These are phyloP conservation scores for Hyaloscypha variabilis DNA, from an alignment of 495 filamentous ascomycete genomes.

Conservation along the genomic window DNA sequence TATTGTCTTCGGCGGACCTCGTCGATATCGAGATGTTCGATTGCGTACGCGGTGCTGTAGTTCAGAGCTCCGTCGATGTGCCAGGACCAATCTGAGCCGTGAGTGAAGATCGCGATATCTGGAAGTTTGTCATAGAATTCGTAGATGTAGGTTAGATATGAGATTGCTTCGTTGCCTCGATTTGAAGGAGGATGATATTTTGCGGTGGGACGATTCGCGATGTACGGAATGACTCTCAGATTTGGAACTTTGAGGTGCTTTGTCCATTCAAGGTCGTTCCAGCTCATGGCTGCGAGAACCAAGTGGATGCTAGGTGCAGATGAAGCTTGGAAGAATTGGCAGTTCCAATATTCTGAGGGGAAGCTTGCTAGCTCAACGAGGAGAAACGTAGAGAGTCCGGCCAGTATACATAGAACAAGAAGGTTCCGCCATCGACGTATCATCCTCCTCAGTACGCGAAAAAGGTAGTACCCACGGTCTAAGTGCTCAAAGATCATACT, in stretches of 20 bases:
- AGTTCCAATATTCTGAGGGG: no score
- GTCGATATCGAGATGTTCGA: constrained; percentile 43
- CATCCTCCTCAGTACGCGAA: no score
- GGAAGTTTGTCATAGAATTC: constrained; percentile 72
- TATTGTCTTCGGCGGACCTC: constrained; percentile 47
- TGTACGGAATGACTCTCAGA: constrained; percentile 61
- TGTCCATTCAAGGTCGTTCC: constrained; percentile 66
- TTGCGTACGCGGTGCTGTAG: constrained; percentile 39
- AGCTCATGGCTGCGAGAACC: constrained; percentile 57
- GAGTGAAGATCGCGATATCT: constrained; percentile 71
- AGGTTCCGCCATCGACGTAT: no score
- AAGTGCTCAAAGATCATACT: no score
- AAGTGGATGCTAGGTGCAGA: constrained; percentile 38
- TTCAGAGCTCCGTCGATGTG: constrained; percentile 59
- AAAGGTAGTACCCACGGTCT: no score
- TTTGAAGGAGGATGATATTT: constrained; percentile 67
- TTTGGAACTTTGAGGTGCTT: constrained; percentile 43
- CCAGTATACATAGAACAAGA: no score
- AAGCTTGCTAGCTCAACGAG: no score
- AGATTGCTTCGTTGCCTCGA: constrained; percentile 80
- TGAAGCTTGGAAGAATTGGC: no score
- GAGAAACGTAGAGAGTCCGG: no score
- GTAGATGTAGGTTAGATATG: constrained; percentile 73
- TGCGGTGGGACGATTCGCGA: constrained; percentile 63
- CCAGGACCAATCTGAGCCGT: constrained; percentile 67